phyloP scores from a whole-genome alignment of 1,139 yeast genomes.

The Suhomyces bokatorum region DNA sequence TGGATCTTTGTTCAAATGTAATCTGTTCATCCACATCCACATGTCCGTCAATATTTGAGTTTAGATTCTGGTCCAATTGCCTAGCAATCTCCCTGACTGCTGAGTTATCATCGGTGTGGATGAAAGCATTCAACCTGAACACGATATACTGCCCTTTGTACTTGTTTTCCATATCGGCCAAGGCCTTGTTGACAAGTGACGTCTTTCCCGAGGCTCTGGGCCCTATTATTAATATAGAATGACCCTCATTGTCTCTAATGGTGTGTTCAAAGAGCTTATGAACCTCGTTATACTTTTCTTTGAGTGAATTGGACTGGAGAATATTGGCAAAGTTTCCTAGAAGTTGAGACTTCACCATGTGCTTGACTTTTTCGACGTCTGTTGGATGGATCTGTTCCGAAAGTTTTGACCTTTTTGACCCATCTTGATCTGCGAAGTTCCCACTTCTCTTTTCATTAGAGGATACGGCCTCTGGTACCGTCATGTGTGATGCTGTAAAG shows the following conservation, averaged over 20 bases:
- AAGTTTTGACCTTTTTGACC: conserved; percentile 1
- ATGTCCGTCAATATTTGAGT: conserved; percentile 18
- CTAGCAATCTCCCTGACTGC: conserved; percentile 86
- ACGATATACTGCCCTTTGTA: conserved; percentile 54
- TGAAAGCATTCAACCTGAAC: conserved; percentile 65
- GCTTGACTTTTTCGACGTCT: conserved; percentile 19
- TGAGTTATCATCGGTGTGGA: conserved; percentile 71
- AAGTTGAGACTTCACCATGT: conserved; percentile 23
- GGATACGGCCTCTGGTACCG: neutral
- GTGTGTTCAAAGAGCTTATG: conserved; percentile 64
- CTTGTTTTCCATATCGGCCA: conserved; percentile 43
- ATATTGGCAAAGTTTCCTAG: conserved; percentile 22
- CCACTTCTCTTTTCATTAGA: neutral
- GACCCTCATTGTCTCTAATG: conserved; percentile 70
- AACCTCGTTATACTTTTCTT: conserved; percentile 47
- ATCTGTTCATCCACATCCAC: conserved; percentile 24
- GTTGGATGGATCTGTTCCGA: neutral
- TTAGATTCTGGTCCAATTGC: conserved; percentile 60
- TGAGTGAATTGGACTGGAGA: conserved; percentile 23
- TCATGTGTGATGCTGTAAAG: neutral
- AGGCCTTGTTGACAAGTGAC: conserved; percentile 56
- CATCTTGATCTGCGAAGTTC: neutral
- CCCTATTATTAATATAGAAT: conserved; percentile 78
- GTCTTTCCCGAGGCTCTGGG: conserved; percentile 82
- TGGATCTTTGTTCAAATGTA: conserved; percentile 37